Base-by-base conservation (phyloP, 345 rosid species). In the Eutrema heterophyllum region DNA sequence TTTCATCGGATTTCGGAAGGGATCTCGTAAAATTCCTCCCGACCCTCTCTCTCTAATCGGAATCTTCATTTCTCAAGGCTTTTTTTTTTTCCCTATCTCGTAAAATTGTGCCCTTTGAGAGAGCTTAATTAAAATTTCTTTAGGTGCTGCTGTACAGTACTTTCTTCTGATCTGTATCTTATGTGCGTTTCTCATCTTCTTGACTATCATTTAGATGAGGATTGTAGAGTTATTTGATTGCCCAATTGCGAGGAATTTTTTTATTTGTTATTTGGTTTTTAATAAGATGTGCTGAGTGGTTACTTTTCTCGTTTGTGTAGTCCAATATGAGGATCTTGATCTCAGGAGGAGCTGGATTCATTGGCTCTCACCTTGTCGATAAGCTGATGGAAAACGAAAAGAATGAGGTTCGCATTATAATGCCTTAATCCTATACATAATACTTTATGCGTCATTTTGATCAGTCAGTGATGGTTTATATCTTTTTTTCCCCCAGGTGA, bases 261-360 rank as follows among this genome's bases (percentile, higher is more conserved):
- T 10, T 0, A 0, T 58, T 7, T 58, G 18, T 16, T 40, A 2
- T 4, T 26, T 61, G 33, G 35, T 58, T 13, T 13, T 46, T 30
- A 2, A 24, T 12, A 1, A 16, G 52, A 16, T 53, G 52, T 60
- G 32, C 38, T 51, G 10, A 62, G 57, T 56, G 29, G 16, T 51
- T 48, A 33, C 9, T 58, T 65, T 74, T 61, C 26, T 67, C 61
- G 8, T 46, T 72, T 29, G 49, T 79, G 48, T 82, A 91, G 98
- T 88, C 97, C 21, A 94, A 94, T 68, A 88, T 91, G 97, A 89
- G 98, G 79, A 94, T 94, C 71, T 85, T 94, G 83, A 85, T 91
- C 52, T 89, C 96, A 38, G 98, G 98, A 74, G 97, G 97, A 66
- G 96, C 98, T 82, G 97, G 97, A 64, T 93, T 89, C 83, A 93